phyloP scores from a whole-genome alignment of 805 yeast genomes.

The Yarrowia bubula region DNA sequence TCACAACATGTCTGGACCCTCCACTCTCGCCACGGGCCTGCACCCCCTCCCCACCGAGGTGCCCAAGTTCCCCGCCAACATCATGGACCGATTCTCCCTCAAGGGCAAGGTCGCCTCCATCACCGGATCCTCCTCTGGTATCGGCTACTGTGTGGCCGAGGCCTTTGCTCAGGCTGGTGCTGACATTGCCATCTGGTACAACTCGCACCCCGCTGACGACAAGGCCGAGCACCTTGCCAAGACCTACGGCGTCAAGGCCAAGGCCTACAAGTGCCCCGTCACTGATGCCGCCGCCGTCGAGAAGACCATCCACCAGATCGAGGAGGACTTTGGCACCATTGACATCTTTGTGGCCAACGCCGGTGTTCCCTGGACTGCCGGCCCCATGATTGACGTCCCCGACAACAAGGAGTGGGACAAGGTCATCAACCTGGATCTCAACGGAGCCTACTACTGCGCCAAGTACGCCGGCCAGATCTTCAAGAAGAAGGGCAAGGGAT shows the following conservation, averaged over 20 bases:
- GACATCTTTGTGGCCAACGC: conserved; percentile 89
- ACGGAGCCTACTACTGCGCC: conserved; percentile 79
- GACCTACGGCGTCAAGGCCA: conserved; percentile 58
- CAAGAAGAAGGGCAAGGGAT: conserved; percentile 70
- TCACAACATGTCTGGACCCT: conserved; percentile 33
- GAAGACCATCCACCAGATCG: conserved; percentile 49
- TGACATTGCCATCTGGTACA: conserved; percentile 69
- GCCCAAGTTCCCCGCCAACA: conserved; percentile 52
- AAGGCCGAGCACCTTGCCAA: conserved; percentile 55
- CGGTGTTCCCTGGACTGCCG: conserved; percentile 78
- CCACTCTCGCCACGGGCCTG: conserved; percentile 38
- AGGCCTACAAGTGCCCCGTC: conserved; percentile 64
- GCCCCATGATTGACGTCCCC: conserved; percentile 50
- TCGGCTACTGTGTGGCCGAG: conserved; percentile 77
- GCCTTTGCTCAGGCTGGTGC: conserved; percentile 88
- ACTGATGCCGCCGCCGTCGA: conserved; percentile 52
- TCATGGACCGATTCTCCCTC: conserved; percentile 69
- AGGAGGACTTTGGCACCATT: conserved; percentile 70
- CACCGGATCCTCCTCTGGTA: conserved; percentile 84
- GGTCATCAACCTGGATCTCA: conserved; percentile 70
- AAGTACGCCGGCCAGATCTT: conserved; percentile 71
- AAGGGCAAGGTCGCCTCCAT: conserved; percentile 80
- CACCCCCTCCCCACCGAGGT: conserved; percentile 51
- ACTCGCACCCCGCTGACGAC: conserved; percentile 60
- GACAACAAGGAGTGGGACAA: conserved; percentile 63